Evolutionary conservation across 768 basidiomycete species (phyloP), one percentile per base, ranked within the genome.

Genomic region (Nevesoporus exiguus): DNA sequence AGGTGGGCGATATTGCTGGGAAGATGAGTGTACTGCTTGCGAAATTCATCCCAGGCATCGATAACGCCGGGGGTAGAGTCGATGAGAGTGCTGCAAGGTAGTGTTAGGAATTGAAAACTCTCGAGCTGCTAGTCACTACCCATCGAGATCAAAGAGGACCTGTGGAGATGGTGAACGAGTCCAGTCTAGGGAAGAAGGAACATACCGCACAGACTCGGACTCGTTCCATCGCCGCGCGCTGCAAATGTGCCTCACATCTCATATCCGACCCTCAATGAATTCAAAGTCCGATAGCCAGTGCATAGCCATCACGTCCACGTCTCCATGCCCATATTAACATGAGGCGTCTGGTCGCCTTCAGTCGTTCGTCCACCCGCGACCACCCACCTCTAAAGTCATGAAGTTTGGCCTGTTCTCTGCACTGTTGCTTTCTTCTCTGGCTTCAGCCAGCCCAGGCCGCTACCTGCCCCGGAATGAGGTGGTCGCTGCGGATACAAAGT

Each of bases 11-110:
- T 71, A 15, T 70, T 72, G 58, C 79, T 77, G 1, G 79, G 85
- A 74, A 61, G 74, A 66, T 55, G 72, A 67, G 58, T 59, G 57
- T 90, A 90, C 53, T 87, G 78, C 39, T 71, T 74, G 37, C 79
- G 76, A 65, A 90, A 93, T 42, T 73, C 80, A 47, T 80, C 74
- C 92, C 92, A 94, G 8, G 89, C 86, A 55, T 79, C 79, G 47
- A 83, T 59, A n/a, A 93, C 86, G 5, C 90, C 92, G 1, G 88
- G 88, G 5, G 90, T 93, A 3, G 90, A 91, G 71, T 93, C 90
- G 63, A 88, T 81, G 54, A 87, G 77, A 7, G 86, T 90, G 39
- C 86, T 88, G 63, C 13, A 30, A 44, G 37, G 9, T 7, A 43
- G 53, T 52, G 22, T 69, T 22, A 61, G 41, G 22, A 5, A 21